A percentile compares a stretch with the other conserved stretches of the same genome.
Conservation (phyloP, 495 filamentous ascomycete species). For the Podospora pseudopauciseta region DNA sequence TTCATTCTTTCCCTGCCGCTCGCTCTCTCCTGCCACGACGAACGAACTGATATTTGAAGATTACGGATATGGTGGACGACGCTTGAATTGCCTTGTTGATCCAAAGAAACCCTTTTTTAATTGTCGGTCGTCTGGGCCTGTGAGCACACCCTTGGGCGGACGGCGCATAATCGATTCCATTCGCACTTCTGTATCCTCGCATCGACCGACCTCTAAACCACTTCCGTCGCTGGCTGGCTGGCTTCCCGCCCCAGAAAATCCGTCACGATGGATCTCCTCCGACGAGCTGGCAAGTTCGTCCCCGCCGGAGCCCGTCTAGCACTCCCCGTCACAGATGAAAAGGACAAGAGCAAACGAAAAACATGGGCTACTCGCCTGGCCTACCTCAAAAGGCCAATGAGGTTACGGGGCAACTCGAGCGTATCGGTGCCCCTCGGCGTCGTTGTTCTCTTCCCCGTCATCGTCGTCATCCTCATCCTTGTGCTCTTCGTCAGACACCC, state of each 20-base stretch:
- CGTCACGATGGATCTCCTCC: constrained; percentile 53
- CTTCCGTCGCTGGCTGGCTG: constrained; percentile 13
- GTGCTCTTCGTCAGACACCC: constrained; percentile 89
- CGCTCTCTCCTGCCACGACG: constrained; percentile 10
- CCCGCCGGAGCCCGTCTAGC: constrained; percentile 37
- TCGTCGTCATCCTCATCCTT: constrained; percentile 87
- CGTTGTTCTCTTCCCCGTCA: constrained; percentile 86
- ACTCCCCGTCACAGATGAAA: constrained; percentile 46
- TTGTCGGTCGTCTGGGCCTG: constrained; percentile 2
- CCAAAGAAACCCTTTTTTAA: background rate
- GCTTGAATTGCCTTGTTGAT: constrained; percentile 6
- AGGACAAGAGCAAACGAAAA: constrained; percentile 33
- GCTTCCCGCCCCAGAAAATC: constrained; percentile 22
- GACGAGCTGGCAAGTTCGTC: constrained; percentile 49
- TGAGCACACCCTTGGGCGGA: background rate
- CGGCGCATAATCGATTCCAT: constrained; percentile 3
- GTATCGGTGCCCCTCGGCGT: constrained; percentile 92
- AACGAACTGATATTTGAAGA: background rate
- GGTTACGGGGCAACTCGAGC: constrained; percentile 88
- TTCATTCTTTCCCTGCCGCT: constrained; percentile 24
- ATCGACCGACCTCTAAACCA: background rate
- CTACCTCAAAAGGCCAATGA: constrained; percentile 83
- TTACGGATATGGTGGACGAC: background rate
- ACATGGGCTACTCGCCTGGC: constrained; percentile 56
- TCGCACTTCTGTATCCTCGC: background rate